A percentile compares a stretch with the other conserved stretches of the same genome.
These are phyloP conservation scores for Annulohypoxylon moriforme DNA, from an alignment of 495 filamentous ascomycete species.

Conservation along the genomic window DNA sequence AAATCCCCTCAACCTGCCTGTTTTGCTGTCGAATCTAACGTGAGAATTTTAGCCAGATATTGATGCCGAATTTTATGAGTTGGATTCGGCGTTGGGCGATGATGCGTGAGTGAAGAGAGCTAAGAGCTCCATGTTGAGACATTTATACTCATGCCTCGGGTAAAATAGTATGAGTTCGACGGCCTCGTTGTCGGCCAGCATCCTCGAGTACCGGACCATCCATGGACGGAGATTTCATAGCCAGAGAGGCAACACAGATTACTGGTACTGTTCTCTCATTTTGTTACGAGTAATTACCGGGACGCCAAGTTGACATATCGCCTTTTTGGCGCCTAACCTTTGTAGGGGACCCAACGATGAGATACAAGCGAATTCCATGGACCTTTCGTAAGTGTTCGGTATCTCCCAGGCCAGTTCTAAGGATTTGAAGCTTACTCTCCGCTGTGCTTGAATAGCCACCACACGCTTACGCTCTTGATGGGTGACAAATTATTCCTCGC, in stretches of 20 bases:
- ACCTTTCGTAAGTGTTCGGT: conserved; percentile 47
- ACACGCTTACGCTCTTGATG: conserved; percentile 54
- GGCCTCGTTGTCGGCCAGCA: conserved; percentile 56
- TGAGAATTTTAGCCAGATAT: conserved; percentile 4
- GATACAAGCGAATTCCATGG: conserved; percentile 49
- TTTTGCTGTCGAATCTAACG: conserved; percentile 1
- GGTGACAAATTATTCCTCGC: conserved; percentile 68
- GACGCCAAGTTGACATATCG: neutral
- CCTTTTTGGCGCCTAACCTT: neutral
- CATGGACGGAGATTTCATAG: conserved; percentile 56
- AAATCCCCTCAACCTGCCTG: neutral
- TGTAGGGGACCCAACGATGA: conserved; percentile 54
- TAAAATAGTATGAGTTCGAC: conserved; percentile 49
- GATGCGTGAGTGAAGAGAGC: conserved; percentile 41
- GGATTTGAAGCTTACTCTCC: neutral
- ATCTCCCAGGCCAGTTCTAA: neutral
- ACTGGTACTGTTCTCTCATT: conserved; percentile 41
- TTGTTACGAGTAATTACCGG: neutral
- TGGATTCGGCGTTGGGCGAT: conserved; percentile 50
- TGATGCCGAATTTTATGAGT: conserved; percentile 41
- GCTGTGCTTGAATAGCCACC: conserved; percentile 43
- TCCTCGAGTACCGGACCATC: conserved; percentile 57
- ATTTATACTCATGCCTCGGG: neutral
- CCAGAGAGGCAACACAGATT: conserved; percentile 42
- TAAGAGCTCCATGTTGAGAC: neutral